A percentile compares a stretch with the other conserved stretches of the same genome.
These are phyloP conservation scores for Theileria luwenshuni DNA, from an alignment of 169 alveolate species.

Conservation along the genomic window DNA sequence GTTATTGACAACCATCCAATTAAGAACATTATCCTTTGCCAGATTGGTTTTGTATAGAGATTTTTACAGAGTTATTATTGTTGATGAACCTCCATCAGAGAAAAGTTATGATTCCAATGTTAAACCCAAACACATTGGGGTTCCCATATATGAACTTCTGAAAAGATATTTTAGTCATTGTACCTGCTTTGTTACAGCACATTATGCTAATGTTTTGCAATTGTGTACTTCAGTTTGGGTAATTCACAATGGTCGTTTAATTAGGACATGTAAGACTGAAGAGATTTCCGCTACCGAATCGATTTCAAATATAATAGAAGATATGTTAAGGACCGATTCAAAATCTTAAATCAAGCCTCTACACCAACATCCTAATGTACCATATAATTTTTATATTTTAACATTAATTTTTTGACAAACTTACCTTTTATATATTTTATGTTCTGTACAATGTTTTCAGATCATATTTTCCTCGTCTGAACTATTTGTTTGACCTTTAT, in stretches of 20 bases:
- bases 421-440: too few species aligned
- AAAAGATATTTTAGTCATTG: slow-evolving; percentile 9
- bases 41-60: slow-evolving; percentile 71
- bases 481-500: too few species aligned
- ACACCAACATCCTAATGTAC: too few species aligned
- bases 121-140: background rate
- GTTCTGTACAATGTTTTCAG: too few species aligned
- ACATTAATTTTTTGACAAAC: too few species aligned
- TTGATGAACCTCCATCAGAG: slow-evolving; percentile 83
- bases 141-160: slow-evolving; percentile 27
- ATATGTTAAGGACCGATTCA: too few species aligned
- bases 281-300: slow-evolving; percentile 21
- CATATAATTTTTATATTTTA: too few species aligned
- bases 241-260: slow-evolving; percentile 16
- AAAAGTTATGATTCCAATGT: background rate
- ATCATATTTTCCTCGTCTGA: too few species aligned
- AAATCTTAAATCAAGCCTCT: too few species aligned
- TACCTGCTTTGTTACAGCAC: slow-evolving; percentile 56
- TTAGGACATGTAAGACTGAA: slow-evolving; percentile 17
- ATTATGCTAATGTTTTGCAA: slow-evolving; percentile 37
- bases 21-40: slow-evolving; percentile 76
- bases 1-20: slow-evolving; percentile 43
- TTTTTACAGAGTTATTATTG: slow-evolving; percentile 70
- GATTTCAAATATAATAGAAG: slow-evolving; percentile 27
- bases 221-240: slow-evolving; percentile 48